Percentiles rank a stretch among this genome's conserved stretches.
Evolutionary conservation across 2,329 filamentous ascomycete genomes (phyloP).

Genomic region (Diplodia intermedia): DNA sequence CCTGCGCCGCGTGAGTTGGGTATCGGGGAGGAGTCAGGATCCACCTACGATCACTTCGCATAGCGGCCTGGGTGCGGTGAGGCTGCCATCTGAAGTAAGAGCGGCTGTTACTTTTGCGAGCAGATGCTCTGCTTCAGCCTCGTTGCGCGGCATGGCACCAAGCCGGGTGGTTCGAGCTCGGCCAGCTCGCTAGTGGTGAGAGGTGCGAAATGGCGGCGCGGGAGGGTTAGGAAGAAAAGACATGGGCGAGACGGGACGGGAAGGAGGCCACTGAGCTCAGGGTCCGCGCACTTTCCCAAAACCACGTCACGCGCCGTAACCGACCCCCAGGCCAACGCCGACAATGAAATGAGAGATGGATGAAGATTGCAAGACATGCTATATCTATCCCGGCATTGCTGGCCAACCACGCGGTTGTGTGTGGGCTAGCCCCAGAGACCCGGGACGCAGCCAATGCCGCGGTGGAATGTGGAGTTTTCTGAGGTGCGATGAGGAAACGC

Average conservation of each 20-base stretch:
- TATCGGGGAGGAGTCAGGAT: neutral
- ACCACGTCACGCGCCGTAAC: neutral
- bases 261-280: neutral
- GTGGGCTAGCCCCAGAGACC: too few relatives aligned
- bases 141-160: slow-evolving; percentile 1
- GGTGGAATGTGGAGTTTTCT: neutral
- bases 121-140: neutral
- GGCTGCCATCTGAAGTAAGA: neutral
- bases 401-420: neutral
- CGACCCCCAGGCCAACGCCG: neutral
- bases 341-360: slow-evolving; percentile 1
- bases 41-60: slow-evolving; percentile 9
- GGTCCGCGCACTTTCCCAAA: neutral
- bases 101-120: neutral
- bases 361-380: neutral
- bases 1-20: neutral
- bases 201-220: too few relatives aligned
- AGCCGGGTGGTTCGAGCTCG: neutral
- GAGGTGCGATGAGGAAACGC: too few relatives aligned
- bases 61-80: neutral
- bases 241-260: neutral
- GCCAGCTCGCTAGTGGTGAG: neutral
- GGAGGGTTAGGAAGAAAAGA: neutral
- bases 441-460: too few relatives aligned
- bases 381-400: neutral